Conservation (phyloP, 2,329 filamentous ascomycete species). For the Scytalidium sp. region DNA sequence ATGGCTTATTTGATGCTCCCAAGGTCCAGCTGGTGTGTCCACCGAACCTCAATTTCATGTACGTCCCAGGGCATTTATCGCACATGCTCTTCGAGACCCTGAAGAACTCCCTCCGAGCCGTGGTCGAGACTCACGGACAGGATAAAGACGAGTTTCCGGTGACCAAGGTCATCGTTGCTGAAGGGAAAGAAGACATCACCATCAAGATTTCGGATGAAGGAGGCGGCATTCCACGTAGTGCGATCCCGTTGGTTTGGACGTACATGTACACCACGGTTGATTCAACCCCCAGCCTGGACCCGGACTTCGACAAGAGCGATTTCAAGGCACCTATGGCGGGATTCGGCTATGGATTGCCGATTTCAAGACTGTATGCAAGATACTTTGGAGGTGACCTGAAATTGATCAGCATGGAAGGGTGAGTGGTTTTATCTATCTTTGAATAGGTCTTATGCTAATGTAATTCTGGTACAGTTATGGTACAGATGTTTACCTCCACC, state of each 20-base stretch:
- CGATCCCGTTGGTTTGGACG: slow-evolving; percentile 98
- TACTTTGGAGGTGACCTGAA: slow-evolving; percentile 98
- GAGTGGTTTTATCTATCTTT: slow-evolving; percentile 35
- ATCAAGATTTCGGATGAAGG: slow-evolving; percentile 98
- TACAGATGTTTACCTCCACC: slow-evolving; percentile 96
- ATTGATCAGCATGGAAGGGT: slow-evolving; percentile 99
- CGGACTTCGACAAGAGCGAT: slow-evolving; percentile 97
- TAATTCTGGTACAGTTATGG: slow-evolving; percentile 66
- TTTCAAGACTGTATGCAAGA: slow-evolving; percentile 87
- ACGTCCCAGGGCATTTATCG: slow-evolving; percentile 95
- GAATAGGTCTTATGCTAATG: slow-evolving; percentile 17
- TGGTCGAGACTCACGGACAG: slow-evolving; percentile 91
- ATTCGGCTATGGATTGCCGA: slow-evolving; percentile 96
- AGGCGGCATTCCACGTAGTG: slow-evolving; percentile 87
- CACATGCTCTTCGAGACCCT: slow-evolving; percentile 99
- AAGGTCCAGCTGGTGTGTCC: slow-evolving; percentile 97
- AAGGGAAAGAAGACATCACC: slow-evolving; percentile 97
- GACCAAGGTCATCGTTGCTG: slow-evolving; percentile 95
- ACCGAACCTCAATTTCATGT: slow-evolving; percentile 96
- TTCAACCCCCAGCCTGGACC: slow-evolving; percentile 88
- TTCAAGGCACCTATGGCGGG: slow-evolving; percentile 99
- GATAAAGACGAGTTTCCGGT: slow-evolving; percentile 96
- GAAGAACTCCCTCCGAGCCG: slow-evolving; percentile 95
- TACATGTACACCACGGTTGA: slow-evolving; percentile 99
- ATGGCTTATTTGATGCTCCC: slow-evolving; percentile 93